Conservation (phyloP, 2,329 filamentous ascomycete species). For the Tolypocladium tropicale region DNA sequence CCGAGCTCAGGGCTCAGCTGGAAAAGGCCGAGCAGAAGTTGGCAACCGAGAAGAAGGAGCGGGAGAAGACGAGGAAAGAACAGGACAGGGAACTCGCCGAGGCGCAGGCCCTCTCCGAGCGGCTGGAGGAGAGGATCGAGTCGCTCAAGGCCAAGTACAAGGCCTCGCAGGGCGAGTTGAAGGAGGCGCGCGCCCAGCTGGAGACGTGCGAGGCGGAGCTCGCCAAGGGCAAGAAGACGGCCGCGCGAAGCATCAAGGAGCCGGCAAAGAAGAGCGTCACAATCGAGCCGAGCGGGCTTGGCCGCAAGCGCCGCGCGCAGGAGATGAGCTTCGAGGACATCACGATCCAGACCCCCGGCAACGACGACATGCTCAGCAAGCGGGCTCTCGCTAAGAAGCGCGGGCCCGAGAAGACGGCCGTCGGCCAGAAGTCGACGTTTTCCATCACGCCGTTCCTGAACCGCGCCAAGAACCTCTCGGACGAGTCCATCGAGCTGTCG, state of each 20-base stretch:
- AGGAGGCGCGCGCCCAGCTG: constrained; percentile 40
- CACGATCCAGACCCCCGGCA: constrained; percentile 35
- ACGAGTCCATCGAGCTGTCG: constrained; percentile 20
- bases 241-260: constrained; percentile 8
- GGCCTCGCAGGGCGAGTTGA: constrained; percentile 61
- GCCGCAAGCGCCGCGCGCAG: constrained; percentile 34
- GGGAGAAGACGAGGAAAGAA: constrained; percentile 33
- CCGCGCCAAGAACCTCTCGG: constrained; percentile 48
- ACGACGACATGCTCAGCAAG: constrained; percentile 29
- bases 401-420: constrained; percentile 36
- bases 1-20: constrained; percentile 28
- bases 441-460: constrained; percentile 93
- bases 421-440: constrained; percentile 84
- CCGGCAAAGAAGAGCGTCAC: constrained; percentile 11
- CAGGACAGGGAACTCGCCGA: constrained; percentile 47
- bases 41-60: constrained; percentile 31
- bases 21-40: constrained; percentile 26
- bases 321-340: constrained; percentile 35
- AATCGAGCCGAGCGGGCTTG: constrained; percentile 19
- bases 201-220: constrained; percentile 31
- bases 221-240: constrained; percentile 18
- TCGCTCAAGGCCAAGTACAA: constrained; percentile 61
- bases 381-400: constrained; percentile 42
- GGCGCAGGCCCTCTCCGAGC: constrained; percentile 50
- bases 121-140: constrained; percentile 61